Evolutionary conservation across 1,139 yeast species (phyloP).

Genomic region (Kurtzmaniella quercitrusa): DNA sequence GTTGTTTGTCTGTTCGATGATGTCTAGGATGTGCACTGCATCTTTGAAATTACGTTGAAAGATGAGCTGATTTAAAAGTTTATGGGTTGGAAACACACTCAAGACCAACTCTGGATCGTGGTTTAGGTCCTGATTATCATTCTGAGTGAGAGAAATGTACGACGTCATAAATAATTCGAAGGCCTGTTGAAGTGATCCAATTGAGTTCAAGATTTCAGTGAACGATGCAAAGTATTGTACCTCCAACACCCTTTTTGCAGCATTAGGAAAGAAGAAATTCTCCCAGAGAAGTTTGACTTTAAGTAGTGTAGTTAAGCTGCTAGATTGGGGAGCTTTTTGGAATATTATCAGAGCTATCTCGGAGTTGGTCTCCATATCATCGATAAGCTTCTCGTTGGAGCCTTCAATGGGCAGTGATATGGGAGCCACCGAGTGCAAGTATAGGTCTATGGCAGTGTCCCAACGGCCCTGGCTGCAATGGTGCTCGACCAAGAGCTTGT

Average conservation of each 20-base stretch:
- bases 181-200: background rate
- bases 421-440: background rate
- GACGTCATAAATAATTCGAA: background rate
- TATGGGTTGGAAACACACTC: background rate
- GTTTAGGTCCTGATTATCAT: background rate
- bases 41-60: background rate
- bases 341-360: background rate
- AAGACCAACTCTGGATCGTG: background rate
- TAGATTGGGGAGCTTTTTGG: background rate
- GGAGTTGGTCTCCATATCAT: background rate
- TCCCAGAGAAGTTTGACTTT: constrained; percentile 19
- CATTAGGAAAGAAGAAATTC: constrained; percentile 10
- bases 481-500: background rate
- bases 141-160: background rate
- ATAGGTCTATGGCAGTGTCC: background rate
- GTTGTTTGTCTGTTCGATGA: background rate
- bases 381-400: background rate
- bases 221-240: constrained; percentile 1
- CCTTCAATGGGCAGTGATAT: background rate
- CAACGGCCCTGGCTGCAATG: background rate
- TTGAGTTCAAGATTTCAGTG: background rate
- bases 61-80: background rate
- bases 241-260: background rate
- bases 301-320: constrained; percentile 14
- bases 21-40: background rate